Evolutionary conservation across 116 monocot species (phyloP).

Genomic region (Zostera marina): DNA sequence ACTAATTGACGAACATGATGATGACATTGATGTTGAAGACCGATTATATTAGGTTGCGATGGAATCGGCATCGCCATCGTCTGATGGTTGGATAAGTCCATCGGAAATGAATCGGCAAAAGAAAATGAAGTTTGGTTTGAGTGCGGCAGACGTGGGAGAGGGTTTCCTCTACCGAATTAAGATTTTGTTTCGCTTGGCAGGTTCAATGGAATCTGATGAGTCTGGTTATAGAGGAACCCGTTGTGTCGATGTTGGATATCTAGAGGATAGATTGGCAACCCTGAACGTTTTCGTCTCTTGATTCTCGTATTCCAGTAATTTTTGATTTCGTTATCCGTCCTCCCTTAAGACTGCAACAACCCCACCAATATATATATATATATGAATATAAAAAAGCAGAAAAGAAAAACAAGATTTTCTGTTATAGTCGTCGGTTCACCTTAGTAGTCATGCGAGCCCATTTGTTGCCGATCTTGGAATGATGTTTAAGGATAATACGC

Average conservation of each 20-base stretch:
- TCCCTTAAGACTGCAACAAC: conserved; percentile 9
- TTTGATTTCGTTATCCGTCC: conserved; percentile 21
- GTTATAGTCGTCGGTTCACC: conserved; percentile 3
- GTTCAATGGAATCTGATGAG: not conserved
- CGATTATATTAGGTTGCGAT: conserved; percentile 8
- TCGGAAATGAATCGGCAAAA: not conserved
- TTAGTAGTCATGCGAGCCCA: conserved; percentile 40
- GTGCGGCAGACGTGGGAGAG: no score
- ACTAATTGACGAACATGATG: not conserved
- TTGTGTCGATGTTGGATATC: conserved; percentile 13
- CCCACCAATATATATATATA: not conserved
- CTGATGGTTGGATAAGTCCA: not conserved
- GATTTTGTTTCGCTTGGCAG: not conserved
- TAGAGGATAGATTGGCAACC: conserved; percentile 26
- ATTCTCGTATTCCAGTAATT: conserved; percentile 37
- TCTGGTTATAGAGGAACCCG: not conserved
- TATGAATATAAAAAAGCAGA: not conserved
- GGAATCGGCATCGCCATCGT: not conserved
- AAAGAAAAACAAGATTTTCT: not conserved
- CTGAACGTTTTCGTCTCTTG: conserved; percentile 13
- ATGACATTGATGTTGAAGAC: conserved; percentile 19
- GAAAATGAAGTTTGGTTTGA: conserved; percentile 10
- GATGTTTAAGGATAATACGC: conserved; percentile 22
- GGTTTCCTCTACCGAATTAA: not conserved
- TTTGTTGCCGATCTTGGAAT: conserved; percentile 33